A percentile compares a stretch with the other conserved stretches of the same genome.
Conservation (phyloP, 2,329 filamentous ascomycete species). For the Xylaria sp. region DNA sequence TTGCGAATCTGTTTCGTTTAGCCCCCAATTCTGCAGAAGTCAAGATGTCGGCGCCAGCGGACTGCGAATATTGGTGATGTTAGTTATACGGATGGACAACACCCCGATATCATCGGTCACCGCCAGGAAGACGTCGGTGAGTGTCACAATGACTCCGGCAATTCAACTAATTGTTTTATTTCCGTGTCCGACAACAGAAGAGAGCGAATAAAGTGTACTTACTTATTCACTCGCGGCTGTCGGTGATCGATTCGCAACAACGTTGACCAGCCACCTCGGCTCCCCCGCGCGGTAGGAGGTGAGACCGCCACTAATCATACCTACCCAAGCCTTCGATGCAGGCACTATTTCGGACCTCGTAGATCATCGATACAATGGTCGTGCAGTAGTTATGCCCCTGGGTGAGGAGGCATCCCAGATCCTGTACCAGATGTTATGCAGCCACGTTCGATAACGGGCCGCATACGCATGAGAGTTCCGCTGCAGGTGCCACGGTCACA, state of each 20-base stretch:
- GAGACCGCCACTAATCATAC: slow-evolving; percentile 1
- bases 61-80: neutral
- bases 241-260: neutral
- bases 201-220: neutral
- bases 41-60: slow-evolving; percentile 22
- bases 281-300: too few species aligned
- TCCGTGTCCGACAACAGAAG: neutral
- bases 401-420: neutral
- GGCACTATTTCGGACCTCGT: slow-evolving; percentile 1
- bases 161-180: neutral
- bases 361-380: neutral
- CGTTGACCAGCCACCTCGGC: neutral
- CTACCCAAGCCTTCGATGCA: neutral
- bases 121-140: slow-evolving; percentile 10
- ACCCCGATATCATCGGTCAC: slow-evolving; percentile 1
- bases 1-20: slow-evolving; percentile 28
- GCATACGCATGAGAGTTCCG: slow-evolving; percentile 24
- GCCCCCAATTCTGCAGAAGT: slow-evolving; percentile 9
- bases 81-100: slow-evolving; percentile 2
- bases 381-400: neutral
- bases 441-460: slow-evolving; percentile 30
- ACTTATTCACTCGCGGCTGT: neutral
- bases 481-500: slow-evolving; percentile 27
- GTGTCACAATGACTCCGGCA: neutral
- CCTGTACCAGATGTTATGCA: slow-evolving; percentile 17